A percentile compares a stretch with the other conserved stretches of the same genome.
Conservation (phyloP, 306 rosid species). For the Rosa persica region DNA sequence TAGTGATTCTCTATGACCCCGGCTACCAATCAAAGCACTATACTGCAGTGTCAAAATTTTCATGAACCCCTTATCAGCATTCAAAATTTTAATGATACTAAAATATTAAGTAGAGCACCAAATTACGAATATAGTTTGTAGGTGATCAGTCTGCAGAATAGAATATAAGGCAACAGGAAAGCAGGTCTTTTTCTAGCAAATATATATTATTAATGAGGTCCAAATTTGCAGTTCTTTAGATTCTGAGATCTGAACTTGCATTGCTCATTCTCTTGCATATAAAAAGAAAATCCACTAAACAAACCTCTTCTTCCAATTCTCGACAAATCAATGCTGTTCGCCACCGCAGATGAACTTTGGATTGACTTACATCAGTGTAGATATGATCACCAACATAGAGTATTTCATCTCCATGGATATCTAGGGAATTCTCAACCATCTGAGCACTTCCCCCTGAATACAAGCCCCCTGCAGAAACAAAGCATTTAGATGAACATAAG, state of each 20-base stretch:
- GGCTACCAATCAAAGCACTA: constrained; percentile 67
- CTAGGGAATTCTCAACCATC: constrained; percentile 83
- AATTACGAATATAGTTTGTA: neutral
- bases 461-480: constrained; percentile 71
- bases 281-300: constrained; percentile 20
- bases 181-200: neutral
- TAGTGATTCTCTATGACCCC: constrained; percentile 60
- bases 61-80: constrained; percentile 28
- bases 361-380: constrained; percentile 95
- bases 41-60: constrained; percentile 65
- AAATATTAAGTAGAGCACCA: neutral
- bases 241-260: constrained; percentile 1
- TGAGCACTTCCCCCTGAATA: constrained; percentile 98
- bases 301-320: constrained; percentile 96
- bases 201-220: neutral
- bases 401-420: constrained; percentile 93
- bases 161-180: neutral
- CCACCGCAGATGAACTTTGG: constrained; percentile 96
- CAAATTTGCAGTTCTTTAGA: too few species aligned
- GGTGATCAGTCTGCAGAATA: neutral
- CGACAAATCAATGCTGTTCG: constrained; percentile 91
- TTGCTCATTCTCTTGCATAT: neutral
- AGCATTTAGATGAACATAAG: constrained; percentile 8
- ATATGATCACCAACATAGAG: constrained; percentile 98
- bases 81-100: constrained; percentile 5